Percentiles rank a stretch among this genome's conserved stretches.
Conservation (phyloP, 2,329 filamentous ascomycete genomes). For the Alternaria postmessia region DNA sequence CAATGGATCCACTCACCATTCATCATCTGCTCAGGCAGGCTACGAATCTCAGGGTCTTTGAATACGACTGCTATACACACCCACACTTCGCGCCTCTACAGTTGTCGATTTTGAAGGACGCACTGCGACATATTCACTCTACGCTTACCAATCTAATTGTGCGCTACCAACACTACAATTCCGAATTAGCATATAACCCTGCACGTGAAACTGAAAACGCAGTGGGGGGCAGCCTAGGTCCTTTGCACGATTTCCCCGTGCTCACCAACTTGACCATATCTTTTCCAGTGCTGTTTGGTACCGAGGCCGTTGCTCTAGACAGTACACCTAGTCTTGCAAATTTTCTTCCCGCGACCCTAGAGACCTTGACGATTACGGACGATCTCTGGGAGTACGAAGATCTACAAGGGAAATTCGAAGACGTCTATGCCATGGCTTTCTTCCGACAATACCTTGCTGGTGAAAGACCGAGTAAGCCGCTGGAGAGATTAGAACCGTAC, state of each 20-base stretch:
- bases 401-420: background rate
- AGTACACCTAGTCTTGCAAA: background rate
- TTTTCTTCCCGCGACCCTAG: no score
- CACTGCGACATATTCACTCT: no score
- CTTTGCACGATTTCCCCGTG: background rate
- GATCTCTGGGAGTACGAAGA: no score
- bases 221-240: background rate
- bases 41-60: conserved; percentile 1
- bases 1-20: background rate
- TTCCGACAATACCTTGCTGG: background rate
- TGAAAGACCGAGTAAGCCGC: background rate
- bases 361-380: no score
- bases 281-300: background rate
- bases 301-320: background rate
- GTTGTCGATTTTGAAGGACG: background rate
- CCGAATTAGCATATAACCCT: background rate
- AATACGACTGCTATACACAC: conserved; percentile 4
- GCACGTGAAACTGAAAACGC: background rate
- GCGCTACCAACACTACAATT: no score
- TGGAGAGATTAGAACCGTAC: no score
- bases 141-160: no score
- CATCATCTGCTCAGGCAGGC: conserved; percentile 1
- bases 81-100: background rate
- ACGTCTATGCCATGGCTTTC: background rate
- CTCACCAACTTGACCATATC: background rate